Evolutionary conservation across 1,284 basidiomycete species (phyloP).

Genomic region (Sphaerobolus stellatus): DNA sequence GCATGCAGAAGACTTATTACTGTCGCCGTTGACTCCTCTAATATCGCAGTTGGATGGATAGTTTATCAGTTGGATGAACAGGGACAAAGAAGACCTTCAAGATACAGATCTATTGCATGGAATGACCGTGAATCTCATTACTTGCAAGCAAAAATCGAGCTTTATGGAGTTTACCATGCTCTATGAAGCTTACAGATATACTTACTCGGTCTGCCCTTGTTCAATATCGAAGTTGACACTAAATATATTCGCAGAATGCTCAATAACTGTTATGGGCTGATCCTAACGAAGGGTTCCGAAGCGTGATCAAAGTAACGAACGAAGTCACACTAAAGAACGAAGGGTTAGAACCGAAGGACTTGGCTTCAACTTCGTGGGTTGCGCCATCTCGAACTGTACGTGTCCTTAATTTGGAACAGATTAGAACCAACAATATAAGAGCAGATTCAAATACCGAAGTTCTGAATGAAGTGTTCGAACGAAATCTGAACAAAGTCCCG

Average conservation of each 20-base stretch:
- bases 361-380: no score
- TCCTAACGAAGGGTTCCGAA: no score
- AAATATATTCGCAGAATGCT: constrained; percentile 21
- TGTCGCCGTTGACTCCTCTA: constrained; percentile 14
- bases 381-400: no score
- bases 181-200: not conserved
- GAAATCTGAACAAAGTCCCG: no score
- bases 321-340: no score
- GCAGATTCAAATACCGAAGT: no score
- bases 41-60: constrained; percentile 25
- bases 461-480: no score
- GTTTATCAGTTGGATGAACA: constrained; percentile 29
- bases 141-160: not conserved
- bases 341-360: no score
- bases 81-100: constrained; percentile 19
- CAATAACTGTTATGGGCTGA: no score
- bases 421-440: no score
- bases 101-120: constrained; percentile 23
- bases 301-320: no score
- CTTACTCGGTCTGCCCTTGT: constrained; percentile 5
- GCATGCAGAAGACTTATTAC: constrained; percentile 1
- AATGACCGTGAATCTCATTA: not conserved
- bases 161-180: not conserved
- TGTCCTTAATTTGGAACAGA: no score
- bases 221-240: constrained; percentile 18